Conservation (phyloP, 768 basidiomycete genomes). For the Suillus clintonianus region DNA sequence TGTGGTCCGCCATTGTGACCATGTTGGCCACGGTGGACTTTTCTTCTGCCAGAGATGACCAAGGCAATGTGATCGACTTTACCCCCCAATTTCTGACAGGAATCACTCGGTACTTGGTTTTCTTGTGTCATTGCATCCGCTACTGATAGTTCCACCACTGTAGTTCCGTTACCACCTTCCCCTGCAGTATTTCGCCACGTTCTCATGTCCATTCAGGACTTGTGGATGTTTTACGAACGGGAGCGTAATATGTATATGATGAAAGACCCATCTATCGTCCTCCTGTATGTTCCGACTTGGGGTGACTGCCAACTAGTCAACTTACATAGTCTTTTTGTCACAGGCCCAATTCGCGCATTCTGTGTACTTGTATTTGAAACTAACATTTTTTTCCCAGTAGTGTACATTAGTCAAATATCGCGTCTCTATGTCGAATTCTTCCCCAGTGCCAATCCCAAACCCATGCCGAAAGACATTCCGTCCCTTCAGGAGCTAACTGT, state of each 20-base stretch:
- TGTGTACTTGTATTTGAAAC: too few species aligned
- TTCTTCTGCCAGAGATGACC: constrained; percentile 1
- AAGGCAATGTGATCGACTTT: constrained; percentile 5
- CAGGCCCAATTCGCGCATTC: too few species aligned
- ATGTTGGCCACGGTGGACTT: constrained; percentile 5
- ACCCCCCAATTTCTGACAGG: constrained; percentile 2
- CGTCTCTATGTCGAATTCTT: constrained; percentile 6
- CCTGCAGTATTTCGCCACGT: background rate
- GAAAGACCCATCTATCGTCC: too few species aligned
- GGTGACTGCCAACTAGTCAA: too few species aligned
- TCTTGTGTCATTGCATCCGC: background rate
- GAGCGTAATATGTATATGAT: background rate
- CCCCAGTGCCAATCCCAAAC: constrained; percentile 10
- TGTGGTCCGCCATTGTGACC: constrained; percentile 8
- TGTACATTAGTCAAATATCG: constrained; percentile 6
- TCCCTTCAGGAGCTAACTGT: constrained; percentile 20
- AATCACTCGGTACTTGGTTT: background rate
- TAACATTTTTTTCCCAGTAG: too few species aligned
- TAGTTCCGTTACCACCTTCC: background rate
- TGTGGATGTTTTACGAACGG: background rate
- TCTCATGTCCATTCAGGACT: background rate
- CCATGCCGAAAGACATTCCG: constrained; percentile 20
- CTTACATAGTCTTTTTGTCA: too few species aligned
- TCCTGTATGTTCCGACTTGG: too few species aligned
- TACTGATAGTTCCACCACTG: background rate